Percentiles rank a stretch among this genome's conserved stretches.
Conservation (phyloP, 352 stramenopile genomes). For the Pythium myriotylum region DNA sequence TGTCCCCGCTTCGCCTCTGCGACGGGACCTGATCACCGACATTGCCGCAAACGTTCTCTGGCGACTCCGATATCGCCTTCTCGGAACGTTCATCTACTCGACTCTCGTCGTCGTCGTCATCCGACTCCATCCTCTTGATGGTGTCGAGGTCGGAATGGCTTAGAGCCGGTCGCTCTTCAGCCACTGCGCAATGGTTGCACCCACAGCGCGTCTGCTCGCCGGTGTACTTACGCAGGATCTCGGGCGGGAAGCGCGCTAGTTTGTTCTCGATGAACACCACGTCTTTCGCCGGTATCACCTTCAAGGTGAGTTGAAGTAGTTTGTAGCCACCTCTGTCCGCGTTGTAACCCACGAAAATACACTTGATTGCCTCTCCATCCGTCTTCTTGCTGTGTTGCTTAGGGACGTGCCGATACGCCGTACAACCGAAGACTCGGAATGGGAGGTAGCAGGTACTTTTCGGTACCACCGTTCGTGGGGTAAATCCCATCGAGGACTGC, state of each 20-base stretch:
- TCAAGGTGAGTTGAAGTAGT: conserved; percentile 8
- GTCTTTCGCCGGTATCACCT: conserved; percentile 14
- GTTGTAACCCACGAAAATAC: conserved; percentile 27
- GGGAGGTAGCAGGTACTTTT: conserved; percentile 3
- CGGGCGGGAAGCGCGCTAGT: conserved; percentile 6
- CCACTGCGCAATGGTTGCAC: too few relatives aligned
- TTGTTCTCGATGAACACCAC: conserved; percentile 27
- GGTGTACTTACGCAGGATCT: conserved; percentile 13
- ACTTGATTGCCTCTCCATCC: conserved; percentile 15
- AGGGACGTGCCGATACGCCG: conserved; percentile 9
- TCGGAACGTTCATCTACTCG: too few relatives aligned
- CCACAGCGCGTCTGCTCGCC: conserved; percentile 13
- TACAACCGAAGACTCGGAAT: conserved; percentile 4
- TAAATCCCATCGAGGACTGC: conserved; percentile 7
- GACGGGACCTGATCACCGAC: too few relatives aligned
- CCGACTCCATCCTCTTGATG: conserved; percentile 4
- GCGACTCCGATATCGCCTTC: too few relatives aligned
- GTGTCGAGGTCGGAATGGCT: background rate
- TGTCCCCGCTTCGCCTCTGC: too few relatives aligned
- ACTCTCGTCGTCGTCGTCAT: background rate
- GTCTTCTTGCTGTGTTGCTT: conserved; percentile 5
- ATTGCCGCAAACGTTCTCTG: too few relatives aligned
- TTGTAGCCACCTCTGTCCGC: conserved; percentile 17
- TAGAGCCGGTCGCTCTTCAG: conserved; percentile 8
- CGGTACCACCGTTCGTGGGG: conserved; percentile 6